Percentiles rank a stretch among this genome's conserved stretches.
These are phyloP conservation scores for Puccinia horiana DNA, from an alignment of 1,284 basidiomycete genomes.

Conservation along the genomic window DNA sequence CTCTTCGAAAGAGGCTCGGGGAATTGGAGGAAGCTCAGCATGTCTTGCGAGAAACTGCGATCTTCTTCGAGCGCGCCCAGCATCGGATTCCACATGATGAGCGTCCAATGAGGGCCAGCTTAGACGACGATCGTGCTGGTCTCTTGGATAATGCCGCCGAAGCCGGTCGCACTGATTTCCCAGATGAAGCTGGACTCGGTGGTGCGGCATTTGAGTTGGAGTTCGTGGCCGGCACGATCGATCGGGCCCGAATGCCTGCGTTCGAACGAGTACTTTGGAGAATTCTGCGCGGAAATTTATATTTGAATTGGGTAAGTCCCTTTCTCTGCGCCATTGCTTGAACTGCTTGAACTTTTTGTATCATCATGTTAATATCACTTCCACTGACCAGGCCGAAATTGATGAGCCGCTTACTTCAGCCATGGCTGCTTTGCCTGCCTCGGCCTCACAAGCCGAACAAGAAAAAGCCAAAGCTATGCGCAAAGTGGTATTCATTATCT, in stretches of 20 bases:
- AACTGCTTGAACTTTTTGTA: not conserved
- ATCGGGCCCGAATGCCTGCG: constrained; percentile 83
- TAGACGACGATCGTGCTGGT: constrained; percentile 85
- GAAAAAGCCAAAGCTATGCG: constrained; percentile 66
- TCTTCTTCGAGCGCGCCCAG: constrained; percentile 86
- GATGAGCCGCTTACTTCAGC: constrained; percentile 85
- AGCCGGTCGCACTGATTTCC: constrained; percentile 64
- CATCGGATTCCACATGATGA: constrained; percentile 53
- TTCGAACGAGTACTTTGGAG: constrained; percentile 99
- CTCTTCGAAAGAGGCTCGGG: constrained; percentile 78
- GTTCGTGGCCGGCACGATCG: constrained; percentile 95
- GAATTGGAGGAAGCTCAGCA: constrained; percentile 90
- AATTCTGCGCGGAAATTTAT: constrained; percentile 93
- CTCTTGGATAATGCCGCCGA: constrained; percentile 83
- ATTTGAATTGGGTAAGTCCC: constrained; percentile 82
- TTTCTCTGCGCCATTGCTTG: not conserved
- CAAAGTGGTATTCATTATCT: constrained; percentile 99
- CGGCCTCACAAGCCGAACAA: constrained; percentile 60
- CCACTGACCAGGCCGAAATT: constrained; percentile 67
- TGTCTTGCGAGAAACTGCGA: constrained; percentile 90
- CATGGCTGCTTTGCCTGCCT: constrained; percentile 60
- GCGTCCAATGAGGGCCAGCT: constrained; percentile 66
- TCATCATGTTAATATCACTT: not conserved
- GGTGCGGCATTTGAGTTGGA: constrained; percentile 55
- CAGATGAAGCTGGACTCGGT: constrained; percentile 60